These are phyloP conservation scores for Eucalyptus tenuipes DNA, from an alignment of 345 rosid genomes.

Conservation along the genomic window DNA sequence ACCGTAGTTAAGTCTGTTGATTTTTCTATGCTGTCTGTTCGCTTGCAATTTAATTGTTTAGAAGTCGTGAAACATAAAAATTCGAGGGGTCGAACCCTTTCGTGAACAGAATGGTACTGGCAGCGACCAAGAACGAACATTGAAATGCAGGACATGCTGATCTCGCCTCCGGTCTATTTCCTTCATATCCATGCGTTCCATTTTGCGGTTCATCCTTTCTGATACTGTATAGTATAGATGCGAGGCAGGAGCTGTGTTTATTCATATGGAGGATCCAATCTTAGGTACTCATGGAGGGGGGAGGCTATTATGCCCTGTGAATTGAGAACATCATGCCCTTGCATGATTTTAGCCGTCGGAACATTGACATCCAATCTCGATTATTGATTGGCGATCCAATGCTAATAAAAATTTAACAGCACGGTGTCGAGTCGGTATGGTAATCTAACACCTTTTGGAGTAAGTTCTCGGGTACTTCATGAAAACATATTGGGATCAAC, in stretches of 20 bases:
- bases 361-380: neutral
- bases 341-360: neutral
- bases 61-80: neutral
- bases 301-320: neutral
- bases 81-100: neutral
- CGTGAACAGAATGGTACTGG: neutral
- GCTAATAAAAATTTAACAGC: neutral
- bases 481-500: neutral
- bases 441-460: neutral
- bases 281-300: neutral
- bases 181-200: neutral
- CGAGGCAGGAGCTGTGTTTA: neutral
- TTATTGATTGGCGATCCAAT: neutral
- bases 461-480: neutral
- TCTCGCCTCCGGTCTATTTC: neutral
- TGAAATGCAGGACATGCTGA: neutral
- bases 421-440: neutral
- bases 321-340: neutral
- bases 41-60: neutral
- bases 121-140: neutral
- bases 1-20: neutral
- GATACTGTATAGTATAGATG: neutral
- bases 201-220: neutral
- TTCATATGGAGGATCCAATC: neutral
- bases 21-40: neutral